phyloP scores from a whole-genome alignment of 2,329 filamentous ascomycete species.

The Talaromyces sp. region DNA sequence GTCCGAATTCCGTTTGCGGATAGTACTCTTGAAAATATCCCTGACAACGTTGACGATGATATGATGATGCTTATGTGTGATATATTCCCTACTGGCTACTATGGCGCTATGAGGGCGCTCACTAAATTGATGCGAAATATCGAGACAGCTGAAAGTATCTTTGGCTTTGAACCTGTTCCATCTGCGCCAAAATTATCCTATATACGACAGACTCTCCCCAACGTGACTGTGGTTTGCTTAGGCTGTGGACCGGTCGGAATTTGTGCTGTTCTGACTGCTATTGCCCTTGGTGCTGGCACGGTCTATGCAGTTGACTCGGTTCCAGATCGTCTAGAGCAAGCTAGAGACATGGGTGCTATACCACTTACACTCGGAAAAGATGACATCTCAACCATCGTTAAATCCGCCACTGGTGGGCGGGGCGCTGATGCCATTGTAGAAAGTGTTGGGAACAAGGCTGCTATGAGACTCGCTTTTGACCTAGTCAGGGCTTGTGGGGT shows the following conservation, averaged over 20 bases:
- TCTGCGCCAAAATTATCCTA: not conserved
- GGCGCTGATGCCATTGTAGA: slow-evolving; percentile 81
- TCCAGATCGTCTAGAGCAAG: slow-evolving; percentile 69
- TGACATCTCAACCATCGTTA: slow-evolving; percentile 63
- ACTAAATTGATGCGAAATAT: slow-evolving; percentile 2
- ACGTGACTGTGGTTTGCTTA: slow-evolving; percentile 52
- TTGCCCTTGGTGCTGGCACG: slow-evolving; percentile 65
- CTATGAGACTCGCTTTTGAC: slow-evolving; percentile 67
- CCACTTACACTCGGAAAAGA: slow-evolving; percentile 72
- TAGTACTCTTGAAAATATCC: slow-evolving; percentile 70
- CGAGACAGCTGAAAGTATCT: slow-evolving; percentile 1
- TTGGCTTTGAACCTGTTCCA: not conserved
- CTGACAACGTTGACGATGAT: slow-evolving; percentile 66
- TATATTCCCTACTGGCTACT: slow-evolving; percentile 80
- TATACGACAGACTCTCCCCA: not conserved
- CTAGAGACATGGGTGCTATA: slow-evolving; percentile 71
- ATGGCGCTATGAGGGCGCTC: slow-evolving; percentile 34
- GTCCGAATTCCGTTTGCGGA: slow-evolving; percentile 77
- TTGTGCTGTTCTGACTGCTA: slow-evolving; percentile 72
- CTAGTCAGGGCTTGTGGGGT: slow-evolving; percentile 56
- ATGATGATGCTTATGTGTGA: slow-evolving; percentile 81
- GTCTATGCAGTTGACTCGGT: slow-evolving; percentile 77
- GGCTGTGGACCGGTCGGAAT: slow-evolving; percentile 81
- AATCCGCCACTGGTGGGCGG: slow-evolving; percentile 70
- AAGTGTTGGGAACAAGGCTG: slow-evolving; percentile 67